These are phyloP conservation scores for Annulohypoxylon nitens DNA, from an alignment of 495 filamentous ascomycete species.

Conservation along the genomic window DNA sequence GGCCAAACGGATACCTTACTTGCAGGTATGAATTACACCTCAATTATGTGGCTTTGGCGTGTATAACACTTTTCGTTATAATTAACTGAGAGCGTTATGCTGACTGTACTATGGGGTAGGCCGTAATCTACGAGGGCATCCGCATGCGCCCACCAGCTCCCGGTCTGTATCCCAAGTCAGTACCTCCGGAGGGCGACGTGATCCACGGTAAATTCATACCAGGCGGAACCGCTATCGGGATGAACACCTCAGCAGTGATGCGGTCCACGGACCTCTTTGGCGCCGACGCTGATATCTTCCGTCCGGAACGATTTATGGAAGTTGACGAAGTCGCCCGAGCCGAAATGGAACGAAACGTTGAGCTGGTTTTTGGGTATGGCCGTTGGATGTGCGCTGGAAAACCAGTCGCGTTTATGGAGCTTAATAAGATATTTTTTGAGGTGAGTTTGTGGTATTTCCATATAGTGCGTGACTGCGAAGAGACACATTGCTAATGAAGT, in stretches of 20 bases:
- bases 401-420: constrained; percentile 16
- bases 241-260: constrained; percentile 10
- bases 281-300: constrained; percentile 10
- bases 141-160: constrained; percentile 14
- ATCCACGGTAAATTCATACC: constrained; percentile 17
- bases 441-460: background rate
- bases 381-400: constrained; percentile 15
- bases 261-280: constrained; percentile 2
- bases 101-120: background rate
- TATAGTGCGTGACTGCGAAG: background rate
- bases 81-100: background rate
- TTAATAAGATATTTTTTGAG: constrained; percentile 16
- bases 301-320: constrained; percentile 13
- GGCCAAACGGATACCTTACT: constrained; percentile 13
- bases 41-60: background rate
- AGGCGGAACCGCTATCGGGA: constrained; percentile 12
- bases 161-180: constrained; percentile 1
- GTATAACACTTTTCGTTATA: too few species aligned
- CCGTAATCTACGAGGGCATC: constrained; percentile 15
- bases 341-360: constrained; percentile 11
- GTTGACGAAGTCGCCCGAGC: background rate
- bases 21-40: background rate
- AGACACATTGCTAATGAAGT: background rate
- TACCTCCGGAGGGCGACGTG: constrained; percentile 2
- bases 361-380: background rate